Conservation (phyloP, 768 basidiomycete species). For the Aureoboletus auriporus region DNA sequence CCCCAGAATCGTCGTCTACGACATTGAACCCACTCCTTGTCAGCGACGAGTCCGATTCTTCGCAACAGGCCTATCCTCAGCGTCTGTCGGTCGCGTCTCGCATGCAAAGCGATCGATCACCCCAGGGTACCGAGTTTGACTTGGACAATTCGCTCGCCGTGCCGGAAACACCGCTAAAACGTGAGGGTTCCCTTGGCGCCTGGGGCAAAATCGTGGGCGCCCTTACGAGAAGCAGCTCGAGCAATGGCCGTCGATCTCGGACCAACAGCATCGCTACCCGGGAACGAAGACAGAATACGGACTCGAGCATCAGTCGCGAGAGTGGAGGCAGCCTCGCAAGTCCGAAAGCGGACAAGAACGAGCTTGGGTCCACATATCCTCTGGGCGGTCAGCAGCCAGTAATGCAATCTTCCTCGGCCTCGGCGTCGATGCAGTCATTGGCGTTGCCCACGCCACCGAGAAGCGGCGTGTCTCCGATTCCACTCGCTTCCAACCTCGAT, state of each 20-base stretch:
- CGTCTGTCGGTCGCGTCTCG: conserved; percentile 62
- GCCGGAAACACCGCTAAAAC: conserved; percentile 49
- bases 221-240: conserved; percentile 62
- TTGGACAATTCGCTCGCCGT: conserved; percentile 44
- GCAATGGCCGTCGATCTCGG: conserved; percentile 69
- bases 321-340: conserved; percentile 70
- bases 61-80: conserved; percentile 50
- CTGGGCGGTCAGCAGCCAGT: conserved; percentile 49
- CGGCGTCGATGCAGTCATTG: conserved; percentile 57
- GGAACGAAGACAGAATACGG: conserved; percentile 63
- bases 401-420: conserved; percentile 65
- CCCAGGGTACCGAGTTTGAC: conserved; percentile 45
- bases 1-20: conserved; percentile 44
- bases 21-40: conserved; percentile 39
- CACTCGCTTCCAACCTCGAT: conserved; percentile 67
- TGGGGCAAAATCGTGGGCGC: conserved; percentile 71
- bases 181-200: conserved; percentile 52
- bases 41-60: conserved; percentile 49
- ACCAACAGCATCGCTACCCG: conserved; percentile 71
- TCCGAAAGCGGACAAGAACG: conserved; percentile 54
- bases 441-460: conserved; percentile 51
- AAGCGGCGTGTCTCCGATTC: conserved; percentile 71
- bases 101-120: conserved; percentile 58
- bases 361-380: conserved; percentile 34
- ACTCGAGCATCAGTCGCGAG: conserved; percentile 71